Evolutionary conservation across 306 rosid genomes (phyloP), one percentile per base, ranked within the genome.

Genomic region (Pterocarpus santalinus): DNA sequence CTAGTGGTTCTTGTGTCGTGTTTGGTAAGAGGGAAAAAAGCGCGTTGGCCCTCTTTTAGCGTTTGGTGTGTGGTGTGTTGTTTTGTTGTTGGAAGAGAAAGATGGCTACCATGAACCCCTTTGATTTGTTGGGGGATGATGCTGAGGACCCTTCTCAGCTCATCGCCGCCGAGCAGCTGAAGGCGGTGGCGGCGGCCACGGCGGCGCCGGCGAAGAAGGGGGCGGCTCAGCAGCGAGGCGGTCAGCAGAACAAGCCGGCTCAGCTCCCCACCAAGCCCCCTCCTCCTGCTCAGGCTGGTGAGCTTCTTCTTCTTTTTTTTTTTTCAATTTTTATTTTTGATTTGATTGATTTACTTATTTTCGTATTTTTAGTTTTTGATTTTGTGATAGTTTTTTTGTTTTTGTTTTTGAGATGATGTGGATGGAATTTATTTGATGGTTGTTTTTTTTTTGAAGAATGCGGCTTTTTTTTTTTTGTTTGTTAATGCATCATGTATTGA

Each of bases 141-240:
- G 94, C 97, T 3, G 99, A 95, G 80, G 99, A 95, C 81, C 99
- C 96, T 1, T 88, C 90, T 67, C 99, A 87, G 86, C 83, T 90
- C 32, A 83, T 88, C 72, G 89, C 87, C 1, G 91, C 94, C 46
- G 90, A 87, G 71, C 85, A 87, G 67, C 85, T 80, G 75, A 91
- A 84, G 87, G 86, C 83, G 4, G 68, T 43, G 15, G 71, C 74
- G 4, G 65, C 80, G 10, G 83, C 85, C 2, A 14, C 73, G 0
- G 55, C 55, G 3, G 65, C 55, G 1, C 34, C 85, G 33, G 34
- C 80, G 2, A 91, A 91, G 89, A 86, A 86, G 67, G 36, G 57
- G 14, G 82, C 85, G 3, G 79, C 79, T 28, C 86, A 70, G 78
- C 84, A 47, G 78, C 65, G 82, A 7, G 58, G 36, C 3, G 82